Evolutionary conservation across 75 land plant genomes (phyloP).

Genomic region (Cunninghamia lanceolata): DNA sequence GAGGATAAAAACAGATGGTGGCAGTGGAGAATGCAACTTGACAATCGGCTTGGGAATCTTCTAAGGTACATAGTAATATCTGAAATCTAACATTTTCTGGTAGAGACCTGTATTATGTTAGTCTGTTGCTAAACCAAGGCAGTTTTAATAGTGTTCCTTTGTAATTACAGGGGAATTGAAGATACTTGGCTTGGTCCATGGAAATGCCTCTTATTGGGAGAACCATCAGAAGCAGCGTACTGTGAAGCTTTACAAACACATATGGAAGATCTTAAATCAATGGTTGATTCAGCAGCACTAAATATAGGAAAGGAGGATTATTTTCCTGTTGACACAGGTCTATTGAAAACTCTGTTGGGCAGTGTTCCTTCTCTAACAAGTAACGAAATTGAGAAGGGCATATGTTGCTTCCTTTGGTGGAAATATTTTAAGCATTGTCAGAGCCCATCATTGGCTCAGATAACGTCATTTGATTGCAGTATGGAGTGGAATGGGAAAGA

Average conservation of each 20-base stretch:
- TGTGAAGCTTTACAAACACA: constrained; percentile 22
- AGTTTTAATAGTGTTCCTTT: constrained; percentile 5
- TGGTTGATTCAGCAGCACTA: neutral
- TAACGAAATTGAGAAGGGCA: constrained; percentile 31
- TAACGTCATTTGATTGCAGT: neutral
- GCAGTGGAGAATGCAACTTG: constrained; percentile 63
- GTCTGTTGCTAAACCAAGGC: neutral
- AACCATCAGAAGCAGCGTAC: constrained; percentile 19
- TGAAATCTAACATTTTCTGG: neutral
- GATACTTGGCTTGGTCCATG: constrained; percentile 85
- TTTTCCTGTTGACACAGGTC: constrained; percentile 30
- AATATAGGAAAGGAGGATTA: constrained; percentile 23
- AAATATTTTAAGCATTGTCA: neutral
- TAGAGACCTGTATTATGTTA: neutral
- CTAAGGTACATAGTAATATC: constrained; percentile 41
- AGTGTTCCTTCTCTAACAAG: constrained; percentile 26
- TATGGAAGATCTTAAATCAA: constrained; percentile 13
- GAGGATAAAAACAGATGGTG: constrained; percentile 64
- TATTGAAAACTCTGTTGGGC: constrained; percentile 50
- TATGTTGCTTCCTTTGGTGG: constrained; percentile 22
- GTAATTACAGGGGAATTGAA: constrained; percentile 54
- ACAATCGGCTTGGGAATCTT: constrained; percentile 52
- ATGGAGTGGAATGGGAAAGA: neutral
- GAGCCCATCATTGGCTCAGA: neutral
- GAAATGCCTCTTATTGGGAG: constrained; percentile 72